These are phyloP conservation scores for Paracoccidioides lutzii DNA, from an alignment of 2,329 filamentous ascomycete species.

Conservation along the genomic window DNA sequence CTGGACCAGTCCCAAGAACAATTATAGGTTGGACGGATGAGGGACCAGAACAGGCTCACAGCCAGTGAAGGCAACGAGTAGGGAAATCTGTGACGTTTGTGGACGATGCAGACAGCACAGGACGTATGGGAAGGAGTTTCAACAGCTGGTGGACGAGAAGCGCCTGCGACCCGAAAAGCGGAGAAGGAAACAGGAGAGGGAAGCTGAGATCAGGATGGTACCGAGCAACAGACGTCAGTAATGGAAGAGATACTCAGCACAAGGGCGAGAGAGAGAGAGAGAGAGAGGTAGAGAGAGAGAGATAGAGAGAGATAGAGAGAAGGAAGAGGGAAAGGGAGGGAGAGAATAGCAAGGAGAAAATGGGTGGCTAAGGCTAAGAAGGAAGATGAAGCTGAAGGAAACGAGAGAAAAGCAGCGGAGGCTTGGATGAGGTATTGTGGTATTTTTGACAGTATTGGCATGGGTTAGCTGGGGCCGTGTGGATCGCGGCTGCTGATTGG, in stretches of 20 bases:
- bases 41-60: neutral
- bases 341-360: constrained; percentile 1
- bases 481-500: neutral
- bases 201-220: neutral
- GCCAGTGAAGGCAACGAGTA: neutral
- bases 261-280: constrained; percentile 4
- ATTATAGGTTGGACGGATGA: neutral
- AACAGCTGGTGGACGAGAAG: constrained; percentile 6
- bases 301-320: constrained; percentile 7
- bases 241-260: constrained; percentile 7
- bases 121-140: constrained; percentile 11
- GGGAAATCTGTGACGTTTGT: neutral
- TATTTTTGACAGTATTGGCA: neutral
- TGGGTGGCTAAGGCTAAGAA: neutral
- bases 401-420: constrained; percentile 8
- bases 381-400: constrained; percentile 9
- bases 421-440: constrained; percentile 2
- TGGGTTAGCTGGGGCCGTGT: neutral
- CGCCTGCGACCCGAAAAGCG: neutral
- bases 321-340: constrained; percentile 8
- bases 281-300: constrained; percentile 2
- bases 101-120: constrained; percentile 12
- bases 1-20: neutral
- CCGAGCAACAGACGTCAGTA: constrained; percentile 1
- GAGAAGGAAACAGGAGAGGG: neutral